Percentiles rank a stretch among this genome's conserved stretches.
These are phyloP conservation scores for Leccinum boreale DNA, from an alignment of 768 basidiomycete species.

Conservation along the genomic window DNA sequence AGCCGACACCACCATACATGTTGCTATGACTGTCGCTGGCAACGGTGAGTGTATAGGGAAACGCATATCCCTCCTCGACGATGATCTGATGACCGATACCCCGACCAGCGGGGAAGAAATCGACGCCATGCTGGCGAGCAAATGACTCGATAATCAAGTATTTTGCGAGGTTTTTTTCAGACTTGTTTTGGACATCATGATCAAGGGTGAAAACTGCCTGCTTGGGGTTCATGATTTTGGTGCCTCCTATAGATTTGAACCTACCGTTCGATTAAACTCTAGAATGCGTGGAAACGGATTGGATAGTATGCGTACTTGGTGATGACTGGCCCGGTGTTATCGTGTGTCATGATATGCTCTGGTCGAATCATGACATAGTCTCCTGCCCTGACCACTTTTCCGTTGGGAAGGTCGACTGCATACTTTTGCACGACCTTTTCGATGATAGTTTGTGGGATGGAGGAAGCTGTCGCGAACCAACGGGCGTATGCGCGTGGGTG, in stretches of 20 bases:
- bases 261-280: constrained; percentile 37
- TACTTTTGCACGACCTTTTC: constrained; percentile 99
- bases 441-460: constrained; percentile 79
- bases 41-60: constrained; percentile 92
- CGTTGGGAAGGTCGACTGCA: constrained; percentile 81
- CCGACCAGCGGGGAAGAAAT: constrained; percentile 96
- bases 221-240: constrained; percentile 68
- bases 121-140: constrained; percentile 77
- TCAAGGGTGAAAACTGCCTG: constrained; percentile 97
- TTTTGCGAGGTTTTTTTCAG: constrained; percentile 85
- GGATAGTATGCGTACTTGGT: constrained; percentile 64
- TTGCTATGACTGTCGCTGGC: constrained; percentile 97
- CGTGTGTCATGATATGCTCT: constrained; percentile 97
- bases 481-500: constrained; percentile 10
- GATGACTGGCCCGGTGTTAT: constrained; percentile 98
- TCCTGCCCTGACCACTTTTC: constrained; percentile 82
- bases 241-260: constrained; percentile 94
- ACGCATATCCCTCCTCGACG: constrained; percentile 98
- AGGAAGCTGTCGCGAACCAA: constrained; percentile 32
- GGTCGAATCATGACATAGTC: constrained; percentile 99
- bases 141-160: constrained; percentile 91
- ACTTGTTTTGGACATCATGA: constrained; percentile 97
- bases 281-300: constrained; percentile 1
- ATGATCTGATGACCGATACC: constrained; percentile 98
- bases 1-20: constrained; percentile 98